Evolutionary conservation across 441 rosid species (phyloP), one percentile per base, ranked within the genome.

Genomic region (Arabidopsis hybrid): DNA sequence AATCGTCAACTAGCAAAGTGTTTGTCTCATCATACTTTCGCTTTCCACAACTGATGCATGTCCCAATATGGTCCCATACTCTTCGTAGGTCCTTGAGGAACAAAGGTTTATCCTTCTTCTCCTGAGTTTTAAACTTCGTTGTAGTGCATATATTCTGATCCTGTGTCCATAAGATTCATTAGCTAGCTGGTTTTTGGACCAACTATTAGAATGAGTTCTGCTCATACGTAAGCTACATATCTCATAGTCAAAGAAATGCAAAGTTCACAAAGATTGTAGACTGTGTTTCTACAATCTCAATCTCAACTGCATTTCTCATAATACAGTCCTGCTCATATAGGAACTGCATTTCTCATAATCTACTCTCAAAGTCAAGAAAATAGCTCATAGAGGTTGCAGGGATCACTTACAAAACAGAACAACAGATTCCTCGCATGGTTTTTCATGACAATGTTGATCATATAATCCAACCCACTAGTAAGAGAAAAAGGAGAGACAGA

Each of bases 1-100:
- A 87, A 78, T 89, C 93, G 67, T 89, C 93, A 72, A 89, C 52
- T 69, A 89, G 64, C 50, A 85, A 77, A 8, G 93, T 89, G 80
- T 89, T 89, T 65, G 84, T 68, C 74, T 84, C 85, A 78, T 87
- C 74, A 47, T 78, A 89, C 73, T 76, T 78, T 47, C 14, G 51
- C 16, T 73, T 78, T 42, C 86, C 89, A 72, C 81, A 83, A 64
- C 66, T 56, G 62, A 79, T 61, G 45, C 74, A 43, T 51, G 73
- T 67, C 39, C 69, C 80, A n/a, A 47, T 40, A 73, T 75, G 71
- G 40, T 83, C 71, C 91, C 94, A 89, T 46, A 87, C 78, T 49
- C 65, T 81, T 70, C 73, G 76, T 47, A 89, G 86, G 77, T 89
- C 85, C 69, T 89, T 87, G 46, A 89, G 77, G 70, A 87, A 88